A percentile compares a stretch with the other conserved stretches of the same genome.
These are phyloP conservation scores for Neoscytalidium dimidiatum DNA, from an alignment of 2,329 filamentous ascomycete species.

Conservation along the genomic window DNA sequence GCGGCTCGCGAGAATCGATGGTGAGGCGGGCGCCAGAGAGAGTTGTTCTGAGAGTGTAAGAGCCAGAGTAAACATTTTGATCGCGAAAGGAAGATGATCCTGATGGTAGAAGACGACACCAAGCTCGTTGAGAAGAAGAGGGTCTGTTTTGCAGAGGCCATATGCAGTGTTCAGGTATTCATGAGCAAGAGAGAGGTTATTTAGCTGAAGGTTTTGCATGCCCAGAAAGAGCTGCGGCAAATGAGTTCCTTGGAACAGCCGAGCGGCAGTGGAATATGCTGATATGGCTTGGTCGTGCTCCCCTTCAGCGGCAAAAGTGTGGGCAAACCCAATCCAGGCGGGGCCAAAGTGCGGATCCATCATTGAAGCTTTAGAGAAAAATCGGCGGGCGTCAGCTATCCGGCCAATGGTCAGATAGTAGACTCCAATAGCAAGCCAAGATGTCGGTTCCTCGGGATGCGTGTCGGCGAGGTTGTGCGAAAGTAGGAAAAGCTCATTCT, in stretches of 20 bases:
- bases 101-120: conserved; percentile 96
- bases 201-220: conserved; percentile 96
- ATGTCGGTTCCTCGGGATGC: conserved; percentile 85
- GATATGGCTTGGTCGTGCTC: conserved; percentile 98
- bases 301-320: conserved; percentile 95
- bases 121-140: conserved; percentile 90
- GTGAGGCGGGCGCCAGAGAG: conserved; percentile 68
- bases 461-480: conserved; percentile 91
- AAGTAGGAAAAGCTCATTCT: conserved; percentile 86
- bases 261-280: conserved; percentile 91
- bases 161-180: conserved; percentile 94
- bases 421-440: conserved; percentile 91
- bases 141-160: conserved; percentile 78
- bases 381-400: conserved; percentile 89
- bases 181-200: conserved; percentile 90
- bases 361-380: conserved; percentile 96
- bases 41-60: conserved; percentile 78
- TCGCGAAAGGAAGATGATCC: conserved; percentile 72
- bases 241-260: conserved; percentile 95
- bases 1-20: conserved; percentile 77
- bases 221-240: conserved; percentile 93
- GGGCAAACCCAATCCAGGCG: conserved; percentile 98
- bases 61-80: conserved; percentile 75
- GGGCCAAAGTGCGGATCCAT: conserved; percentile 97
- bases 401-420: conserved; percentile 91